Evolutionary conservation across 2,329 filamentous ascomycete species (phyloP), one percentile per base, ranked within the genome.

Genomic region (Rhynchosporium agropyri): DNA sequence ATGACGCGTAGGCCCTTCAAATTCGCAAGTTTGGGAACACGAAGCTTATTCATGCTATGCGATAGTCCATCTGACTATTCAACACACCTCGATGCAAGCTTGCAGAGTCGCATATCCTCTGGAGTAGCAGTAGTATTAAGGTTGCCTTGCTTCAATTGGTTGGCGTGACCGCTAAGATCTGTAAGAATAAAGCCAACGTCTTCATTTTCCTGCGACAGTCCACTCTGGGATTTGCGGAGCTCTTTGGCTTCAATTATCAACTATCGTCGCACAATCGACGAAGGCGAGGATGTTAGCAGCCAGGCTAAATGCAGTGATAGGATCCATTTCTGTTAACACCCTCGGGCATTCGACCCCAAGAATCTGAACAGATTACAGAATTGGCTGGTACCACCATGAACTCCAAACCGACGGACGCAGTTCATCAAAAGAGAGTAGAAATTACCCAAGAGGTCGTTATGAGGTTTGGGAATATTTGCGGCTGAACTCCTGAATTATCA

Each of bases 221-320:
- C 48, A 29, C 28, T 31, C 5, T 38, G 26, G 8, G 54, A 57
- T 2, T 46, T 12, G 40, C 29, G 33, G 40, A 57, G 26, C 3
- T 57, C 54, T 1, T 31, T 38, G 15, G 20, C 38, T 29, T 46
- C 13, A 4, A 29, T 33, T 6, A 57, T 7, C 7, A 57, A 9
- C 10, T 57, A 20, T 57, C 4, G 13, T 5, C 20, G 4, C 40
- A 12, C 45, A 45, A 3, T 57, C 54, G 13, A 57, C 38, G 26
- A 57, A 57, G 5, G 28, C 26, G 13, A 57, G 6, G 40, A 57
- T 57, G n/a, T 57, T 57, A 28, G 8, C 20, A 3, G 54, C 54
- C 4, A 57, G 54, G 26, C 54, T 28, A 3, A 57, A 13, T 3
- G 54, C 54, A 3, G 40, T 33, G 3, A 57, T 20, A 28, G 9